Base-by-base conservation (phyloP, 2,329 filamentous ascomycete species). In the Apiospora kogelbergensis region DNA sequence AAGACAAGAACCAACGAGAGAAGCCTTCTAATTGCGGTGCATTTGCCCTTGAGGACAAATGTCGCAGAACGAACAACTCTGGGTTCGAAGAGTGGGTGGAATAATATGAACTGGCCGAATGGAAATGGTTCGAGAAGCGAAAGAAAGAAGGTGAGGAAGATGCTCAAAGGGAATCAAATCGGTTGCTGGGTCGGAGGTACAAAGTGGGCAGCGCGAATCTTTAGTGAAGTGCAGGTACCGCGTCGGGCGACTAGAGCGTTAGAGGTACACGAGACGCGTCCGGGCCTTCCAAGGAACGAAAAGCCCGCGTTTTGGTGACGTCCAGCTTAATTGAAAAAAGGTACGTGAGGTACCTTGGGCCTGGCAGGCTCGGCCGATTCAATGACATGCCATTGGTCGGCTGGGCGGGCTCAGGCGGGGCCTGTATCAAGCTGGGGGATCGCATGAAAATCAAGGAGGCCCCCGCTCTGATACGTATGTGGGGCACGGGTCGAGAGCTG, bases 201-300 rank as follows among this genome's bases (percentile, higher is more conserved):
- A 66, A 66, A 66, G 65, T 66, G 65, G 65, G 65, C 65, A 53
- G 22, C 42, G 26, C 42, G 44, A 46, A 37, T 66, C 44, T 53
- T 46, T 37, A 66, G 65, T 24, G 65, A 66, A 65, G 26, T 53
- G 26, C 42, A 66, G 65, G 65, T 66, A 66, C 65, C 65, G 42
- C 65, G 65, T 46, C 53, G 20, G 30, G 53, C 11, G 20, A 37
- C 53, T 60, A 60, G 26, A n/a, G 42, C 42, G 17, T 15, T 42
- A 57, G 48, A 53, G 13, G 15, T 24, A 33, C 44, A 46, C 65
- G 42, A 30, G 65, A 66, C 65, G 65, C 65, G 65, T 46, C 15
- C 30, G 22, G 48, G 26, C 48, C 26, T 37, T 37, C 10, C 40
- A 42, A 5, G 53, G 30, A 60, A 33, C 17, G 53, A 60, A 60